phyloP scores from a whole-genome alignment of 2,329 filamentous ascomycete genomes.

The Aureobasidium subglaciale region DNA sequence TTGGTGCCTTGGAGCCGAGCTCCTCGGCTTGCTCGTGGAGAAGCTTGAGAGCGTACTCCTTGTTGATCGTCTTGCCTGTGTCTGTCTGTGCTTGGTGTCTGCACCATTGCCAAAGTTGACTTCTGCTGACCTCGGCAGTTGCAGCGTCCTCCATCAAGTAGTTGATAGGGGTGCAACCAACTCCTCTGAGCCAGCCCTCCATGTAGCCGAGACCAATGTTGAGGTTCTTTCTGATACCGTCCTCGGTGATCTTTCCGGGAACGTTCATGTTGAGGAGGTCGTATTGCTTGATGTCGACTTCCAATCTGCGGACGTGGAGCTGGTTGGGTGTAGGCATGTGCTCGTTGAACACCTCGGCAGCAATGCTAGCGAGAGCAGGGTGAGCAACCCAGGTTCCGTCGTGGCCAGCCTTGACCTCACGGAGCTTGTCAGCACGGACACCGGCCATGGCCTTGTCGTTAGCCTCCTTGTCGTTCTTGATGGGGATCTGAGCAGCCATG shows the following conservation, averaged over 20 bases:
- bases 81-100: constrained; percentile 65
- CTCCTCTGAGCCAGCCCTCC: constrained; percentile 93
- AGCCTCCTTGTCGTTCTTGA: constrained; percentile 85
- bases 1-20: constrained; percentile 64
- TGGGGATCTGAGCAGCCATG: constrained; percentile 98
- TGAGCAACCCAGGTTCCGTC: constrained; percentile 98
- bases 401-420: constrained; percentile 89
- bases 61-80: constrained; percentile 88
- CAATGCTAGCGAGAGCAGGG: constrained; percentile 81
- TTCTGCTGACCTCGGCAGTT: constrained; percentile 89
- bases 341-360: constrained; percentile 90
- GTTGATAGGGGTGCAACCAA: constrained; percentile 96
- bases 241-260: constrained; percentile 83
- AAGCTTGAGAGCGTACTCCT: constrained; percentile 79
- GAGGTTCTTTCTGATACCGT: constrained; percentile 93
- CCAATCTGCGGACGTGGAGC: constrained; percentile 81
- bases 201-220: constrained; percentile 96
- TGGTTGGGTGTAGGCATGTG: constrained; percentile 99
- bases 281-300: constrained; percentile 76
- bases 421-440: constrained; percentile 90
- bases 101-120: constrained; percentile 95
- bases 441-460: constrained; percentile 93
- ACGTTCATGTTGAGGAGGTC: constrained; percentile 98
- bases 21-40: constrained; percentile 78
- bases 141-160: constrained; percentile 98